Evolutionary conservation across 108 stramenopile species (phyloP).

Genomic region (Schizochytrium sp.): DNA sequence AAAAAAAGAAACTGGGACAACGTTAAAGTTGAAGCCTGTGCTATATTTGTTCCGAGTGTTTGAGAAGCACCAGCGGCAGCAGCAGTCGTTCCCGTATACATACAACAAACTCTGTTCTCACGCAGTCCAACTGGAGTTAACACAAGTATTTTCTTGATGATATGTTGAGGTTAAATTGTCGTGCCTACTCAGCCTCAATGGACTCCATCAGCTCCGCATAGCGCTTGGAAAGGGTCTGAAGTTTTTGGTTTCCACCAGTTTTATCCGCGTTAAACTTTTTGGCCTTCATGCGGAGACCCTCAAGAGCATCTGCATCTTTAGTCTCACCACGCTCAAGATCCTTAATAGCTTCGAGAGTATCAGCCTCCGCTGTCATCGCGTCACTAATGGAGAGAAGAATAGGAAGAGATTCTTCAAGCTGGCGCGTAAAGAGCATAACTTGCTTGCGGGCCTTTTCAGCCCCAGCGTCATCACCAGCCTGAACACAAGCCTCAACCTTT

Average conservation of each 20-base stretch:
- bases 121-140: too few species aligned
- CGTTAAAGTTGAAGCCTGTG: too few species aligned
- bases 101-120: too few species aligned
- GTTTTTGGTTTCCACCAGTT: constrained; percentile 34
- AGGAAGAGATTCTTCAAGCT: constrained; percentile 88
- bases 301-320: not conserved
- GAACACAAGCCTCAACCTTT: constrained; percentile 78
- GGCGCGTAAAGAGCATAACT: constrained; percentile 82
- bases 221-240: constrained; percentile 52
- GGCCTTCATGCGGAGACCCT: not conserved
- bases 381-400: constrained; percentile 86
- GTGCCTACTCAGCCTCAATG: not conserved
- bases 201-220: constrained; percentile 36
- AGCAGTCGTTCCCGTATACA: too few species aligned
- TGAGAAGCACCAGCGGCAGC: too few species aligned
- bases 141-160: too few species aligned
- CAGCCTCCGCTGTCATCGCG: constrained; percentile 83
- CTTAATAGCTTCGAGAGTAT: not conserved
- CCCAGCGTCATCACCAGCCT: not conserved
- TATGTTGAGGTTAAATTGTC: too few species aligned
- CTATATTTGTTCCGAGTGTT: too few species aligned
- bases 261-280: not conserved
- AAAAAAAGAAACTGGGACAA: too few species aligned
- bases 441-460: constrained; percentile 29
- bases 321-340: not conserved